phyloP scores from a whole-genome alignment of 108 stramenopile species.

The Cyclotella baltica region DNA sequence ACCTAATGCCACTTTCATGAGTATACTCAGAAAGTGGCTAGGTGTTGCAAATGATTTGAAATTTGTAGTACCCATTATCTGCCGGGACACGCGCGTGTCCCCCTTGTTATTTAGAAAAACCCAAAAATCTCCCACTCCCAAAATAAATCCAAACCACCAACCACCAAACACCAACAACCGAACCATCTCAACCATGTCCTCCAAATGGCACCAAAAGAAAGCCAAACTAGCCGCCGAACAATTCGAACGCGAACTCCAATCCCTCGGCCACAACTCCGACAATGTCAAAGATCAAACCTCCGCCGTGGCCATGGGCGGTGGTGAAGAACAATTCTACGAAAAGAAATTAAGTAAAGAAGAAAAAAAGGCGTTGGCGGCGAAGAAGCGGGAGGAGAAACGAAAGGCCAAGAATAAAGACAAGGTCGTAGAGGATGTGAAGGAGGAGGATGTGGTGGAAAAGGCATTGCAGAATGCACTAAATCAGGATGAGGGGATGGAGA shows the following conservation, averaged over 20 bases:
- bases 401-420: conserved; percentile 59
- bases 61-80: no score
- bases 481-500: conserved; percentile 25
- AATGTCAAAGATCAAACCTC: conserved; percentile 47
- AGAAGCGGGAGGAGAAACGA: conserved; percentile 79
- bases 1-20: no score
- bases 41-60: no score
- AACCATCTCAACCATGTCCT: conserved; percentile 45
- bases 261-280: conserved; percentile 21
- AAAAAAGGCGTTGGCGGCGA: conserved; percentile 87
- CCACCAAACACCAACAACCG: background rate
- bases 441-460: conserved; percentile 39
- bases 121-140: background rate
- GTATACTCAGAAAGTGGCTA: no score
- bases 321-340: conserved; percentile 80
- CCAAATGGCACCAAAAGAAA: conserved; percentile 86
- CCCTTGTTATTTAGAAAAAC: no score
- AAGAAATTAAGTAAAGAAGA: conserved; percentile 88
- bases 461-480: conserved; percentile 13
- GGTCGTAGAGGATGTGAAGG: conserved; percentile 59
- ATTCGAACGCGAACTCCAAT: conserved; percentile 66
- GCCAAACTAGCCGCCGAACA: conserved; percentile 60
- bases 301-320: conserved; percentile 81
- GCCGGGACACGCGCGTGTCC: no score
- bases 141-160: background rate